Conservation (phyloP, 2,329 filamentous ascomycete species). For the Aureobasidium lini region DNA sequence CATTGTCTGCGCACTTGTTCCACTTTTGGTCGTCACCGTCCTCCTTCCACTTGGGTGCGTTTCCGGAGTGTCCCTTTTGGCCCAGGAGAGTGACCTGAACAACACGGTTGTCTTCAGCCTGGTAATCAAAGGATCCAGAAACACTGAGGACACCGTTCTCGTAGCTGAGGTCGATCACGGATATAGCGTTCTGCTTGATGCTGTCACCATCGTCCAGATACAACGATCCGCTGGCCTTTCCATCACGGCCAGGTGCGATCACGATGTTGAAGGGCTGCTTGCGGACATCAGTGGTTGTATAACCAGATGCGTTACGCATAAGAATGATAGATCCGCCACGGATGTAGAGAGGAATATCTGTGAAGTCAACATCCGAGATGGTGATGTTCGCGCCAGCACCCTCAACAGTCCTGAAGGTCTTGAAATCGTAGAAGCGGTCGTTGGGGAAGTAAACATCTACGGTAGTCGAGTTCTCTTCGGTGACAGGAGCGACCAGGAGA, state of each 20-base stretch:
- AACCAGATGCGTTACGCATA: slow-evolving; percentile 46
- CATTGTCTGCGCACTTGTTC: neutral
- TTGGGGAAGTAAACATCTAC: slow-evolving; percentile 51
- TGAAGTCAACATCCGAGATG: slow-evolving; percentile 39
- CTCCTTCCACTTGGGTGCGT: neutral
- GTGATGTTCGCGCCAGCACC: slow-evolving; percentile 41
- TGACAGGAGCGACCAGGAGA: slow-evolving; percentile 51
- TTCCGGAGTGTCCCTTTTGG: neutral
- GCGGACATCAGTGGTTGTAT: slow-evolving; percentile 57
- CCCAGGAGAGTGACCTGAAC: neutral
- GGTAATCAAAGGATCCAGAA: slow-evolving; percentile 14
- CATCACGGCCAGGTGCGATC: slow-evolving; percentile 56
- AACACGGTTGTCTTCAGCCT: slow-evolving; percentile 1
- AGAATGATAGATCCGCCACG: slow-evolving; percentile 59
- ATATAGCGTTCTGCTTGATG: slow-evolving; percentile 50
- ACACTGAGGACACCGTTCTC: slow-evolving; percentile 39
- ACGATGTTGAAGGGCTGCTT: slow-evolving; percentile 63
- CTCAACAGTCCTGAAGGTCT: slow-evolving; percentile 41
- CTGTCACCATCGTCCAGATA: slow-evolving; percentile 74
- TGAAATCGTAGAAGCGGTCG: slow-evolving; percentile 55
- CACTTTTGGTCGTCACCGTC: neutral
- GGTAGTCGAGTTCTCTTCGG: slow-evolving; percentile 42
- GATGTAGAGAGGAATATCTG: slow-evolving; percentile 59
- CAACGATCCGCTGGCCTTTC: slow-evolving; percentile 57
- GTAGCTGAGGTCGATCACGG: slow-evolving; percentile 54